Percentiles rank a stretch among this genome's conserved stretches.
phyloP scores from a whole-genome alignment of 1,284 basidiomycete genomes.

The Pascua sp. region DNA sequence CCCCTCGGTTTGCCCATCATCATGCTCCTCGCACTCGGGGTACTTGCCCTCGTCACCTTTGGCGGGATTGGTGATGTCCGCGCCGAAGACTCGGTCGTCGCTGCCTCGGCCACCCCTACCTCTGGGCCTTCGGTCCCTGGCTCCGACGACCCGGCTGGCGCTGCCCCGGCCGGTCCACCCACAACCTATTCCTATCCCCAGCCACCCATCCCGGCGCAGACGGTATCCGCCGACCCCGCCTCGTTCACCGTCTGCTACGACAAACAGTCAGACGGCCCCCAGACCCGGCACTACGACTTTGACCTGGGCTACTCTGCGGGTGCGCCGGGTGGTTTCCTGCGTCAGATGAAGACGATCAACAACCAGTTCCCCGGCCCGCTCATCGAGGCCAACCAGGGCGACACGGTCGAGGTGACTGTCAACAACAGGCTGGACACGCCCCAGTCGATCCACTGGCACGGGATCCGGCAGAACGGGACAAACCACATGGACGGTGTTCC shows the following conservation, averaged over 20 bases:
- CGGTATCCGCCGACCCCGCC: neutral
- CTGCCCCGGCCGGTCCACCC: neutral
- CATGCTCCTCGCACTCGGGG: no score
- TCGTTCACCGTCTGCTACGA: neutral
- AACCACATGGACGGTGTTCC: constrained; percentile 33
- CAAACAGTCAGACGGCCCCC: neutral
- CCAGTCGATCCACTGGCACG: constrained; percentile 32
- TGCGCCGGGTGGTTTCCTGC: constrained; percentile 1
- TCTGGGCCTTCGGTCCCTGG: no score
- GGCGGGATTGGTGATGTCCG: no score
- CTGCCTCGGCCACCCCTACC: no score
- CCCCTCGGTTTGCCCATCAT: no score
- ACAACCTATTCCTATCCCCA: neutral
- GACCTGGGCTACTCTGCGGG: constrained; percentile 1
- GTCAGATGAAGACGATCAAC: constrained; percentile 2
- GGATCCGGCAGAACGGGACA: constrained; percentile 27
- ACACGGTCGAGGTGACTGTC: constrained; percentile 27
- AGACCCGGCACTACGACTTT: neutral
- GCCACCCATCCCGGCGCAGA: neutral
- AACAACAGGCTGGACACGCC: constrained; percentile 23
- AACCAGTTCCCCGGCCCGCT: constrained; percentile 19
- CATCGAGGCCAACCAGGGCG: constrained; percentile 33
- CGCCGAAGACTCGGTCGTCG: no score
- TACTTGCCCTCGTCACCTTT: no score
- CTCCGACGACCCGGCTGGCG: neutral